A percentile compares a stretch with the other conserved stretches of the same genome.
Evolutionary conservation across 805 yeast species (phyloP).

Genomic region (Sugiyamaella mastotermitis): DNA sequence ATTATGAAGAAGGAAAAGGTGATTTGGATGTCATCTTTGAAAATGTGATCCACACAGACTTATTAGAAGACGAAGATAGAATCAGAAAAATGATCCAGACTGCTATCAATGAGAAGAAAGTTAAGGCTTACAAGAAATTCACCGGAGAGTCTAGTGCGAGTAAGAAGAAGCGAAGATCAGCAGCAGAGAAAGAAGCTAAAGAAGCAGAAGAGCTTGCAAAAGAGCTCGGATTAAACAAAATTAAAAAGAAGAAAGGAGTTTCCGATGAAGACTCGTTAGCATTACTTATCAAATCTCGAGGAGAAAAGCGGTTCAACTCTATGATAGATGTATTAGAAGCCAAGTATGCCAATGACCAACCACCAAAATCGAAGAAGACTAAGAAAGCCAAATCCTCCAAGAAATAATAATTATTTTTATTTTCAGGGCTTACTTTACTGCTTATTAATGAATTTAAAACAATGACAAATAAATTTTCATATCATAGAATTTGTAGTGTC

Average conservation of each 20-base stretch:
- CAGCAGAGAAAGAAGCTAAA: constrained; percentile 33
- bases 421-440: too few relatives aligned
- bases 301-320: constrained; percentile 23
- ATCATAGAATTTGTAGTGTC: too few relatives aligned
- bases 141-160: constrained; percentile 41
- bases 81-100: constrained; percentile 46
- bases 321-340: constrained; percentile 29
- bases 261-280: constrained; percentile 29
- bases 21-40: constrained; percentile 68
- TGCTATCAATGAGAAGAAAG: constrained; percentile 35
- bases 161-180: constrained; percentile 42
- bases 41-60: constrained; percentile 69
- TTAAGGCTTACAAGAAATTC: constrained; percentile 41
- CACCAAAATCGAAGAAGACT: constrained; percentile 10
- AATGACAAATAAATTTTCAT: too few relatives aligned
- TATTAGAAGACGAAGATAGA: constrained; percentile 56
- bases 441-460: too few relatives aligned
- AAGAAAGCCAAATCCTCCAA: too few relatives aligned
- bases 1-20: constrained; percentile 55
- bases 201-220: constrained; percentile 51
- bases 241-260: constrained; percentile 19
- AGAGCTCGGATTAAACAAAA: constrained; percentile 43
- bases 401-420: too few relatives aligned
- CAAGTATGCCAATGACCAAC: constrained; percentile 24
- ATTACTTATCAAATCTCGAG: constrained; percentile 31